Conservation (phyloP, 2,329 filamentous ascomycete genomes). For the Simplicillium aogashimaense region DNA sequence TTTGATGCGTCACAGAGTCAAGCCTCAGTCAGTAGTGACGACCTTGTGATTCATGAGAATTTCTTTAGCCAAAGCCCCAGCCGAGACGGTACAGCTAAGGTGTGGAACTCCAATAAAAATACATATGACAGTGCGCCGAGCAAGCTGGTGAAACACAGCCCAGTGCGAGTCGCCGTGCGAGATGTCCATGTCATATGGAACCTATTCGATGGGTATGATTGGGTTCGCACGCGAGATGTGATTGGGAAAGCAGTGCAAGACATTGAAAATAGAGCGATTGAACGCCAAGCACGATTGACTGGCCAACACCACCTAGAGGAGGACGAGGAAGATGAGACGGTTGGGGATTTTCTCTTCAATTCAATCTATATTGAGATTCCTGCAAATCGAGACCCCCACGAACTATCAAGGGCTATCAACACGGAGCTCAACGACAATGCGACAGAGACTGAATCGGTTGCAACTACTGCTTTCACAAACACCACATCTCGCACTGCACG, state of each 20-base stretch:
- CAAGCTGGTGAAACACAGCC: conserved; percentile 52
- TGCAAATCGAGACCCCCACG: conserved; percentile 72
- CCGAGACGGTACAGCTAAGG: conserved; percentile 57
- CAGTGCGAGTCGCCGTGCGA: conserved; percentile 67
- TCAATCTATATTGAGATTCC: conserved; percentile 96
- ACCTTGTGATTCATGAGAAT: conserved; percentile 66
- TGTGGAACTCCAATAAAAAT: conserved; percentile 72
- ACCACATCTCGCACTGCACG: conserved; percentile 41
- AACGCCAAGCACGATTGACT: conserved; percentile 53
- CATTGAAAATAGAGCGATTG: conserved; percentile 72
- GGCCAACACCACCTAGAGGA: conserved; percentile 56
- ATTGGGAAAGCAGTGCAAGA: conserved; percentile 84
- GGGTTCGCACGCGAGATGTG: conserved; percentile 75
- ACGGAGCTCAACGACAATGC: conserved; percentile 74
- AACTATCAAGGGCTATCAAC: conserved; percentile 78
- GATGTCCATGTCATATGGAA: conserved; percentile 97
- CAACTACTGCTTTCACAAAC: conserved; percentile 60
- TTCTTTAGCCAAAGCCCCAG: conserved; percentile 60
- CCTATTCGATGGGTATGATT: conserved; percentile 94
- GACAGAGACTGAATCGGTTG: conserved; percentile 84
- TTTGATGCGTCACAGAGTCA: conserved; percentile 16
- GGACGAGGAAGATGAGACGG: conserved; percentile 72
- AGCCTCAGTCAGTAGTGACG: conserved; percentile 42
- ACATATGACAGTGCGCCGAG: conserved; percentile 60
- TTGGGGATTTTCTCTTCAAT: conserved; percentile 95